A percentile compares a stretch with the other conserved stretches of the same genome.
These are phyloP conservation scores for Pleurotus platypus DNA, from an alignment of 768 basidiomycete species.

Conservation along the genomic window DNA sequence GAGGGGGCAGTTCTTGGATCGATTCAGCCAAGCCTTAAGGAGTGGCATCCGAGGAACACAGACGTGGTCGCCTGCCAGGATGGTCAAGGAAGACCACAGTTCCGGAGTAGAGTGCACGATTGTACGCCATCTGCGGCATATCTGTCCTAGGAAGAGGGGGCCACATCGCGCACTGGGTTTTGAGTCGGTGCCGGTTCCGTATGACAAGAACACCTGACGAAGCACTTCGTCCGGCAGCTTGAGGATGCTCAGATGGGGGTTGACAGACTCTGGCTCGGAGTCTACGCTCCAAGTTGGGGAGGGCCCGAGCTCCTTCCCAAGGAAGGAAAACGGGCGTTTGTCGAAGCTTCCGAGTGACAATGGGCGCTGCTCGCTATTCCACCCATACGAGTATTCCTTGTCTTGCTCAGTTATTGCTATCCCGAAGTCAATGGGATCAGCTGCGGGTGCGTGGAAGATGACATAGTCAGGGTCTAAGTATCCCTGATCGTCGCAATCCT, in stretches of 20 bases:
- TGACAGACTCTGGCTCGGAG: not conserved
- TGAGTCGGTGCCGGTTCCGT: not conserved
- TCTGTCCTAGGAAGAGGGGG: not conserved
- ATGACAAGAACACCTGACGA: not conserved
- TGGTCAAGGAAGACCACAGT: conserved; percentile 2
- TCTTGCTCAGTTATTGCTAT: not conserved
- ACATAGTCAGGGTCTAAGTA: not conserved
- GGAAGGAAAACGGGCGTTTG: not conserved
- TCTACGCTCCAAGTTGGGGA: not conserved
- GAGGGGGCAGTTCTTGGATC: not conserved
- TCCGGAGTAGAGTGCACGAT: not conserved
- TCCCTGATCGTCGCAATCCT: not conserved
- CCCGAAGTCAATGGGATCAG: not conserved
- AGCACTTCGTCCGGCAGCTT: not conserved
- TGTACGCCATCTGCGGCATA: not conserved
- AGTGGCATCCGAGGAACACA: conserved; percentile 4
- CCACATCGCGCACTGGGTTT: not conserved
- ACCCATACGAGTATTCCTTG: not conserved
- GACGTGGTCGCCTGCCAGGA: not conserved
- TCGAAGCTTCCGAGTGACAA: not conserved
- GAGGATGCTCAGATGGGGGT: not conserved
- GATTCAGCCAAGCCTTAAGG: conserved; percentile 4
- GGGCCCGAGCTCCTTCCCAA: not conserved
- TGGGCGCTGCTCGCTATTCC: not conserved
- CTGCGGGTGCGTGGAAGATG: not conserved